phyloP scores from a whole-genome alignment of 352 stramenopile species.

The Globisporangium parvum region DNA sequence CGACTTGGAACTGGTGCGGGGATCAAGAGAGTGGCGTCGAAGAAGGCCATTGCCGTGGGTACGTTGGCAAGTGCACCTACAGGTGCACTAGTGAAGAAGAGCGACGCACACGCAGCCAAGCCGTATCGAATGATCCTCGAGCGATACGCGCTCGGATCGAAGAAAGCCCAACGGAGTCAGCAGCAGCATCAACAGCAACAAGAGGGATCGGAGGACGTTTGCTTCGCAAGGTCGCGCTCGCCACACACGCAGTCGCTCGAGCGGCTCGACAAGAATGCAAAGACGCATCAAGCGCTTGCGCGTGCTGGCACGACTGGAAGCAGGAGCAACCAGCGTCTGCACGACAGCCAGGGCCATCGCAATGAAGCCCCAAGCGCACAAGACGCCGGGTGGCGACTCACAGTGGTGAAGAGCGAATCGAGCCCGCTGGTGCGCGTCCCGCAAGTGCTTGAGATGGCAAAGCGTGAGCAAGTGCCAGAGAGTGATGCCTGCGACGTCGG shows the following conservation, averaged over 20 bases:
- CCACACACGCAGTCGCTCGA: too few relatives aligned
- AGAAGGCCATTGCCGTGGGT: too few relatives aligned
- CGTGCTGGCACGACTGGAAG: not conserved
- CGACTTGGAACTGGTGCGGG: too few relatives aligned
- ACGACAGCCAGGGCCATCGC: not conserved
- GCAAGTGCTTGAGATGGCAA: not conserved
- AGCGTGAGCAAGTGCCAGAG: not conserved
- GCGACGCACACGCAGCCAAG: not conserved
- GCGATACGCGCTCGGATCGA: constrained; percentile 25
- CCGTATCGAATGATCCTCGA: constrained; percentile 37
- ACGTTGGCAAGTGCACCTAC: not conserved
- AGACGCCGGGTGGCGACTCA: not conserved
- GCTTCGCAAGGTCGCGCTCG: not conserved
- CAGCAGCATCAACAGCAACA: not conserved
- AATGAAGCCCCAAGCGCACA: not conserved
- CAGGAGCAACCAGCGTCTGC: not conserved
- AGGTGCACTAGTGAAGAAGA: not conserved
- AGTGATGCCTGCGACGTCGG: too few relatives aligned
- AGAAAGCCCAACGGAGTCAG: constrained; percentile 11
- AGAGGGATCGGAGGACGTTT: not conserved
- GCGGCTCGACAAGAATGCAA: not conserved
- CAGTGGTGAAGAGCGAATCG: not conserved
- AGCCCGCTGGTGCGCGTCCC: not conserved
- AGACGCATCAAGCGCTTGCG: not conserved
- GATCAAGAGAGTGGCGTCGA: too few relatives aligned